phyloP scores from a whole-genome alignment of 73 alveolate species.

The Chromera velia region DNA sequence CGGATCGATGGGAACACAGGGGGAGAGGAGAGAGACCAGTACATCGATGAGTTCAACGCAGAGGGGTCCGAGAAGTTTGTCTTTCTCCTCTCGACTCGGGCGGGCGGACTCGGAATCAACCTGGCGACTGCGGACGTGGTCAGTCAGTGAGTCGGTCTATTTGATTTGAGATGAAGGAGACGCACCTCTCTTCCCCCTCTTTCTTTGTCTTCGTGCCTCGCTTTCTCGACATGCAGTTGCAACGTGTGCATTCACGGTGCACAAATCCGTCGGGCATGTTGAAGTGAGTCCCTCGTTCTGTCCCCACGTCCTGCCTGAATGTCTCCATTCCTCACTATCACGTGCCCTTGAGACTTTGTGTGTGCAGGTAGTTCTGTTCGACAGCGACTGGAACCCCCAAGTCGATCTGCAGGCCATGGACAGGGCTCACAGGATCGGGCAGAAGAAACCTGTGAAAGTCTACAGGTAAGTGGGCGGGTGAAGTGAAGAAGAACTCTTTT shows the following conservation, averaged over 20 bases:
- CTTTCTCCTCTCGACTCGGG: constrained; percentile 87
- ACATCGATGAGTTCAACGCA: constrained; percentile 44
- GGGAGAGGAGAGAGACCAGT: constrained; percentile 54
- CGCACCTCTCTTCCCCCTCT: too few relatives aligned
- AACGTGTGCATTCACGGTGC: too few relatives aligned
- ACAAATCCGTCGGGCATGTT: too few relatives aligned
- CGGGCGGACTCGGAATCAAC: constrained; percentile 95
- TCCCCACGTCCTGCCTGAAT: too few relatives aligned
- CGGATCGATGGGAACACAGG: constrained; percentile 71
- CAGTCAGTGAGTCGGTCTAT: too few relatives aligned
- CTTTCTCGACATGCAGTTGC: too few relatives aligned
- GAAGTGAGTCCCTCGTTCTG: too few relatives aligned
- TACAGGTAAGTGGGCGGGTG: constrained; percentile 55
- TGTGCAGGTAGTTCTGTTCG: constrained; percentile 85
- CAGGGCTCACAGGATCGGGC: constrained; percentile 98
- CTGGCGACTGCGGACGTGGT: constrained; percentile 95
- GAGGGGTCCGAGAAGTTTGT: constrained; percentile 53
- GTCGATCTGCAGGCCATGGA: constrained; percentile 92
- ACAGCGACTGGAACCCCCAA: constrained; percentile 94
- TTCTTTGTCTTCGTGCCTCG: too few relatives aligned
- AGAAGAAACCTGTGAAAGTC: constrained; percentile 81
- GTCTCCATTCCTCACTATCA: too few relatives aligned
- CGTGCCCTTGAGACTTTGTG: too few relatives aligned
- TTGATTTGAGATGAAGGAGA: too few relatives aligned
- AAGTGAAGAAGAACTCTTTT: background rate